These are phyloP conservation scores for Entomortierella chlamydospora DNA, from an alignment of 192 early-diverging fungal genomes.

Conservation along the genomic window DNA sequence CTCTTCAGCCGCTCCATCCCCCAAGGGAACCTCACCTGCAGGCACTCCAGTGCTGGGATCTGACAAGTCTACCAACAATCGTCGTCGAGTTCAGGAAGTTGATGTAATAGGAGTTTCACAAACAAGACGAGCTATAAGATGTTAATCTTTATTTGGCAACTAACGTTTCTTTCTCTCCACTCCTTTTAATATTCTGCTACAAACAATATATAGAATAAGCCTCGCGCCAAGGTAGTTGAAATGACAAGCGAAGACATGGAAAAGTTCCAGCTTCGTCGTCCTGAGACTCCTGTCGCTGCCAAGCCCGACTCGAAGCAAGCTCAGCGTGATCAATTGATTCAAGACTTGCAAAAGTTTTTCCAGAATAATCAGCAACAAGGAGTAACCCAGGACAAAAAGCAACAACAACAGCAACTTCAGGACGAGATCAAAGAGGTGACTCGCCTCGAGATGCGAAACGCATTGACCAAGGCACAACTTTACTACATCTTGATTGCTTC, in stretches of 20 bases:
- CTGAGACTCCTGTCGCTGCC: conserved; percentile 48
- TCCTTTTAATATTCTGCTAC: too few relatives aligned
- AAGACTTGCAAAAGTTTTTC: conserved; percentile 66
- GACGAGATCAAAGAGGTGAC: conserved; percentile 85
- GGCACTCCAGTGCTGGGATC: conserved; percentile 37
- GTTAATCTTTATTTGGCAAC: neutral
- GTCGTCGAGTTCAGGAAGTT: conserved; percentile 39
- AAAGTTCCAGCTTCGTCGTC: conserved; percentile 56
- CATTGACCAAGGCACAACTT: conserved; percentile 82
- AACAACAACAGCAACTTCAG: conserved; percentile 55
- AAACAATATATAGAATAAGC: conserved; percentile 54
- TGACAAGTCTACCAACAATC: conserved; percentile 31
- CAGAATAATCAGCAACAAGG: conserved; percentile 20
- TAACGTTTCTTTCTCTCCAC: too few relatives aligned
- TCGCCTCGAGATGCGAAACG: conserved; percentile 85
- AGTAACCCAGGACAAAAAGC: conserved; percentile 14
- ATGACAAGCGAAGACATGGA: conserved; percentile 69
- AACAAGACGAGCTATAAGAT: neutral
- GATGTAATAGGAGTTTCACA: conserved; percentile 12
- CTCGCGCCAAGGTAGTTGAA: conserved; percentile 73
- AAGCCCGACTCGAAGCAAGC: conserved; percentile 53
- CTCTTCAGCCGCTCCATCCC: neutral
- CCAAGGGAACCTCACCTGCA: conserved; percentile 21
- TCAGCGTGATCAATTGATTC: conserved; percentile 58
- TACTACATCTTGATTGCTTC: conserved; percentile 73